These are phyloP conservation scores for Daldinia eschscholtzii DNA, from an alignment of 2,329 filamentous ascomycete species.

Conservation along the genomic window DNA sequence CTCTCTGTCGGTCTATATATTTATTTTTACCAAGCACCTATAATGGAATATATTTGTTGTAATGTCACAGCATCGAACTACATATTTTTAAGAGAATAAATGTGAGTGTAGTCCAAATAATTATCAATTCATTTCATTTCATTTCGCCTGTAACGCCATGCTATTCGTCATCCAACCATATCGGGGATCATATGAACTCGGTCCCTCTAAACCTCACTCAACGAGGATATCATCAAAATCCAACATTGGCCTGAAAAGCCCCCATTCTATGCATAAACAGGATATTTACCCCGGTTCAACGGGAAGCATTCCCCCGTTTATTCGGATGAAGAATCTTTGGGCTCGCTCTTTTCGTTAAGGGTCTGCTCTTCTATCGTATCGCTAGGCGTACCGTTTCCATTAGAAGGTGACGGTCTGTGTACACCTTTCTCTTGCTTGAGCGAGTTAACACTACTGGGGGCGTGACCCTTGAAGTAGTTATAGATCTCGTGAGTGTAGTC, in stretches of 20 bases:
- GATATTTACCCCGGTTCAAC: constrained; percentile 4
- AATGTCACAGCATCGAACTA: neutral
- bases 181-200: constrained; percentile 13
- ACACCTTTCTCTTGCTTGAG: constrained; percentile 45
- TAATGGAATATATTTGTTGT: neutral
- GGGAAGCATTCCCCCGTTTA: constrained; percentile 1
- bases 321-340: constrained; percentile 10
- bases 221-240: constrained; percentile 11
- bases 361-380: constrained; percentile 27
- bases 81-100: neutral
- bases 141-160: constrained; percentile 36
- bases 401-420: constrained; percentile 21
- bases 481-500: constrained; percentile 67
- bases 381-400: constrained; percentile 25
- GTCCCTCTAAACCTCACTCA: constrained; percentile 16
- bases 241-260: constrained; percentile 12
- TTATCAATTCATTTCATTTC: constrained; percentile 11
- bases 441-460: constrained; percentile 29
- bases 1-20: too few species aligned
- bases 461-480: constrained; percentile 62
- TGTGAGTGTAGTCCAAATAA: neutral
- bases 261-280: constrained; percentile 12
- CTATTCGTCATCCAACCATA: constrained; percentile 21
- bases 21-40: neutral
- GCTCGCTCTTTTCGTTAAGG: constrained; percentile 24